These are phyloP conservation scores for Eurotiales sp. DNA, from an alignment of 2,329 filamentous ascomycete genomes.

Conservation along the genomic window DNA sequence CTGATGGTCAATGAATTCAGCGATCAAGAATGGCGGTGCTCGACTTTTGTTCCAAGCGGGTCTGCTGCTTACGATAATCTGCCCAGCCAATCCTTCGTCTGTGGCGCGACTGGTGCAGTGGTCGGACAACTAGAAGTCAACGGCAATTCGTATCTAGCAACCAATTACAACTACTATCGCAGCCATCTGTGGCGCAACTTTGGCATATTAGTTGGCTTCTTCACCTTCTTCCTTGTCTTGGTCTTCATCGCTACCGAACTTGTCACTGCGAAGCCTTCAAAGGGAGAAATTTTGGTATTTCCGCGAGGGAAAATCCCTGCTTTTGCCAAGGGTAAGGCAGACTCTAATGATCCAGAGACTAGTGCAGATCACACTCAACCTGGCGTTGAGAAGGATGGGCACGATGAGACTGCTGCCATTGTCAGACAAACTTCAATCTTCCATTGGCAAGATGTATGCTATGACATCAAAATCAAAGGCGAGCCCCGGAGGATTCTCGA, in stretches of 20 bases:
- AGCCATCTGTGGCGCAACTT: conserved; percentile 66
- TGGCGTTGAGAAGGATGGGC: conserved; percentile 18
- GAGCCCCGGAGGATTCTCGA: conserved; percentile 74
- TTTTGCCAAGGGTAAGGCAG: conserved; percentile 21
- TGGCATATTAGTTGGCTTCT: conserved; percentile 64
- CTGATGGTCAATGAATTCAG: conserved; percentile 83
- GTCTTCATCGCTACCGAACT: conserved; percentile 65
- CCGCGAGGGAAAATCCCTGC: conserved; percentile 60
- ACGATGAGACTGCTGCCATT: conserved; percentile 38
- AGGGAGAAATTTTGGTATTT: conserved; percentile 73
- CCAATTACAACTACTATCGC: conserved; percentile 55
- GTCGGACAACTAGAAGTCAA: conserved; percentile 51
- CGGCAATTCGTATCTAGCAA: conserved; percentile 56
- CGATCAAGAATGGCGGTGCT: conserved; percentile 56
- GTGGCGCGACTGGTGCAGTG: conserved; percentile 57
- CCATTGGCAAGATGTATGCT: conserved; percentile 82
- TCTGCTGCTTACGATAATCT: conserved; percentile 36
- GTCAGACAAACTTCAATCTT: conserved; percentile 72
- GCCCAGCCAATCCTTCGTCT: conserved; percentile 46
- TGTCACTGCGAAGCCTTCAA: conserved; percentile 63
- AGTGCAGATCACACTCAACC: conserved; percentile 28
- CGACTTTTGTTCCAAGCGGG: conserved; percentile 17
- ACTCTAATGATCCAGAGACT: conserved; percentile 18
- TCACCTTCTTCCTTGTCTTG: conserved; percentile 56
- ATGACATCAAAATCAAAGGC: conserved; percentile 75